phyloP scores from a whole-genome alignment of 257 asterid genomes.

The Przewalskia tangutica region DNA sequence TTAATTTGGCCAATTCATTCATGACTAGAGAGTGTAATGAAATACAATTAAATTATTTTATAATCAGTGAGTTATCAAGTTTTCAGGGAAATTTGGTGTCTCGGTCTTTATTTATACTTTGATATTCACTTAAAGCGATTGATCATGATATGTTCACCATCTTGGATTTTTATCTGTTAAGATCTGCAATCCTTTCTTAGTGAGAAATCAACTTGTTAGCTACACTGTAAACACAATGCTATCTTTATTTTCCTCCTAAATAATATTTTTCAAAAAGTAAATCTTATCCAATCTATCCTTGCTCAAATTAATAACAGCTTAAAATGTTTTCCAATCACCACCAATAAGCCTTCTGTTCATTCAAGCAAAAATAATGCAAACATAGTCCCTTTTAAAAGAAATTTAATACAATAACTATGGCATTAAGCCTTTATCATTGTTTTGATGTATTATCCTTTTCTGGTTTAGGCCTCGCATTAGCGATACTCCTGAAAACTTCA shows the following conservation, averaged over 20 bases:
- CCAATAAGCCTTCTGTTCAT: not conserved
- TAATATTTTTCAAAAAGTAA: not conserved
- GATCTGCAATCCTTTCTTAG: not conserved
- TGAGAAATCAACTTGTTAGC: not conserved
- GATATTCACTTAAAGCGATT: not conserved
- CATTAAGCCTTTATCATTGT: slow-evolving; percentile 1
- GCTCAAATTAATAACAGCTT: not conserved
- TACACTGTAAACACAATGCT: not conserved
- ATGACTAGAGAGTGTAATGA: not conserved
- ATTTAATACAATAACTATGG: not conserved
- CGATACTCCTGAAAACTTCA: slow-evolving; percentile 36
- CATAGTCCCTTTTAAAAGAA: not conserved
- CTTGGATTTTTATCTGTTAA: not conserved
- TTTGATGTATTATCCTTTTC: slow-evolving; percentile 10
- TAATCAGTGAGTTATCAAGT: too few relatives aligned
- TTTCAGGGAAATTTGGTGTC: not conserved
- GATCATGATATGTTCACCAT: not conserved
- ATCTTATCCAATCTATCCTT: not conserved
- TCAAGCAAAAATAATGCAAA: not conserved
- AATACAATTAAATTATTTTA: not conserved
- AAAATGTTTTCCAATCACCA: not conserved
- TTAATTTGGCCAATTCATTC: not conserved
- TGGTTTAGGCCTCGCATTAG: slow-evolving; percentile 10
- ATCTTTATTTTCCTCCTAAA: not conserved
- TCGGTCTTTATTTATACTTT: not conserved